These are phyloP conservation scores for Heliocybe sulcata DNA, from an alignment of 1,284 basidiomycete species.

Conservation along the genomic window DNA sequence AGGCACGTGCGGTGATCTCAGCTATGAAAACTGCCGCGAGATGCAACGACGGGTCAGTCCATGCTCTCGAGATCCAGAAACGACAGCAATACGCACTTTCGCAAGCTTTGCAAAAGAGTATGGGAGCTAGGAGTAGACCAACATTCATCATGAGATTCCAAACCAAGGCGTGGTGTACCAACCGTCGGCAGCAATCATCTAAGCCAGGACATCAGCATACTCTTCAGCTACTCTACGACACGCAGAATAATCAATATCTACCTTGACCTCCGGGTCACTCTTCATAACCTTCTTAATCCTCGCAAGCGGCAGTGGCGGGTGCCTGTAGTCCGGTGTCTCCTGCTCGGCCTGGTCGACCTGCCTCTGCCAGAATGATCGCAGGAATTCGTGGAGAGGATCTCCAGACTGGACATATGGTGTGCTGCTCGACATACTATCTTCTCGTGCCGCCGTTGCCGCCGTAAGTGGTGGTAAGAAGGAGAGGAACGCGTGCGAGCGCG, in stretches of 20 bases:
- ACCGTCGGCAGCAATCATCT: slow-evolving; percentile 97
- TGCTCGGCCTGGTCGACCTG: slow-evolving; percentile 76
- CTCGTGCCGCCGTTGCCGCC: background rate
- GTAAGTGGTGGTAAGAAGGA: background rate
- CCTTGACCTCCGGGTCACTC: slow-evolving; percentile 93
- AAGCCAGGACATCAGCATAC: slow-evolving; percentile 3
- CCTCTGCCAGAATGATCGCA: slow-evolving; percentile 78
- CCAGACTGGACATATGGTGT: slow-evolving; percentile 59
- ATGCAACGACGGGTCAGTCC: slow-evolving; percentile 1
- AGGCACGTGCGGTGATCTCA: slow-evolving; percentile 89
- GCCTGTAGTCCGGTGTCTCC: slow-evolving; percentile 78
- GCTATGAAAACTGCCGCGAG: slow-evolving; percentile 77
- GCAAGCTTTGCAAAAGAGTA: slow-evolving; percentile 93
- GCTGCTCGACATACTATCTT: background rate
- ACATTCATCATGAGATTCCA: slow-evolving; percentile 4
- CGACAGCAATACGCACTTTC: slow-evolving; percentile 61
- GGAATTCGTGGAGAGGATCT: slow-evolving; percentile 69
- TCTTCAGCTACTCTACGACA: background rate
- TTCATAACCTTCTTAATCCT: slow-evolving; percentile 98
- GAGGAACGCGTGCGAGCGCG: background rate
- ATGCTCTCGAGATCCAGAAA: background rate
- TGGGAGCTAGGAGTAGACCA: slow-evolving; percentile 54
- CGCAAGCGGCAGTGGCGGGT: slow-evolving; percentile 82
- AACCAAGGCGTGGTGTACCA: slow-evolving; percentile 16
- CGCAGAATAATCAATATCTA: slow-evolving; percentile 26